Evolutionary conservation across 345 rosid genomes (phyloP), one percentile per base, ranked within the genome.

Genomic region (Arabis alpina): DNA sequence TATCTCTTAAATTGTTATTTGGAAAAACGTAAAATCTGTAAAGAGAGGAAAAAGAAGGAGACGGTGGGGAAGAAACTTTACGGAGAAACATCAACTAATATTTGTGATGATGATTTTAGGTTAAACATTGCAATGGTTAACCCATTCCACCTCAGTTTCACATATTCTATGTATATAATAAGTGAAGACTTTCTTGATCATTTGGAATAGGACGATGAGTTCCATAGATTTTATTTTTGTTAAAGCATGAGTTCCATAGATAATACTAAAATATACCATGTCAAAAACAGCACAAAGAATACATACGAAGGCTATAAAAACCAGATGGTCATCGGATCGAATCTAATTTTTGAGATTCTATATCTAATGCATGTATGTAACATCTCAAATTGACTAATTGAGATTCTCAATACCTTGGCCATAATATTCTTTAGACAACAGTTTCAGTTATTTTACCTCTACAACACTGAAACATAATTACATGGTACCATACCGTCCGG

Each of bases 381-480:
- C 13, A 59, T 60, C 66, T 61, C 37, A n/a, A n/a, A n/a, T n/a
- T n/a, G n/a, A n/a, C n/a, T n/a, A n/a, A n/a, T n/a, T n/a, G n/a
- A n/a, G n/a, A n/a, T n/a, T n/a, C n/a, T 30, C 36, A 44, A 61
- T 10, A 44, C 66, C 9, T 44, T 61, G 53, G 40, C 12, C 42
- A 43, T 44, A 16, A 42, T 32, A 36, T 10, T 42, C 30, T 54
- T 16, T 32, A 54, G 12, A 11, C 19, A 45, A 13, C 56, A 36
- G 16, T 25, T 59, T 2, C 12, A 10, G 4, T 10, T 69, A 69
- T 48, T 47, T 24, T 15, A 6, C 23, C 16, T 48, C 3, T 24
- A 4, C 41, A 37, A 69, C 6, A 15, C 66, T 69, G 23, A 58
- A 36, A 58, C 15, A 48, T 69, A 55, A 4, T 14, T 57, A 58